A percentile compares a stretch with the other conserved stretches of the same genome.
Conservation (phyloP, 805 yeast genomes). For the Pichia sporocuriosa region DNA sequence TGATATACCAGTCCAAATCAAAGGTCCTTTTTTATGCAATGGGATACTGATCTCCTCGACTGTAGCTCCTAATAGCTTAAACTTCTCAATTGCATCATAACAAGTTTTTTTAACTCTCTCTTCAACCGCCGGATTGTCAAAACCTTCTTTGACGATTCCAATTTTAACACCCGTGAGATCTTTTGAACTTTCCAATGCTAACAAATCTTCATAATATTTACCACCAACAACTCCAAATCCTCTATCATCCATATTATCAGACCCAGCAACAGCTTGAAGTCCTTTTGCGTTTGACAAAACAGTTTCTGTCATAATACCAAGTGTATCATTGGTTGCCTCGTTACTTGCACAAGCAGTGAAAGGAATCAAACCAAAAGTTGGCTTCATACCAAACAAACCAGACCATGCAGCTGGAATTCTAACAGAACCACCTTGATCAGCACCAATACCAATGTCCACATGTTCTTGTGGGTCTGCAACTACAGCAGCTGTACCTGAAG, state of each 20-base stretch:
- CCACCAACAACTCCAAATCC: constrained; percentile 5
- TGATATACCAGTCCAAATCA: no score
- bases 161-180: constrained; percentile 26
- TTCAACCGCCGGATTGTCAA: constrained; percentile 28
- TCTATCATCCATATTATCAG: constrained; percentile 19
- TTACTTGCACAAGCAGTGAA: no score
- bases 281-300: constrained; percentile 24
- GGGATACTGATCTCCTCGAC: constrained; percentile 16
- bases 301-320: no score
- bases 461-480: no score
- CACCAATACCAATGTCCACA: no score
- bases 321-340: no score
- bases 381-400: no score
- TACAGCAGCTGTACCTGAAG: no score
- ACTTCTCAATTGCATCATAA: constrained; percentile 24
- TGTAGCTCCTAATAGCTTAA: constrained; percentile 28
- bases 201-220: constrained; percentile 23
- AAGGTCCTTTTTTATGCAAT: no score
- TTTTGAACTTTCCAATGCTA: constrained; percentile 17
- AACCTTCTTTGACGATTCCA: constrained; percentile 31
- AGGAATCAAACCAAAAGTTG: no score
- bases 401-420: no score
- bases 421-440: no score
- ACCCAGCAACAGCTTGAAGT: constrained; percentile 31
- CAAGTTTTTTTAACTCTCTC: constrained; percentile 23